Conservation (phyloP, 108 stramenopile genomes). For the Discostella stelligeroides region DNA sequence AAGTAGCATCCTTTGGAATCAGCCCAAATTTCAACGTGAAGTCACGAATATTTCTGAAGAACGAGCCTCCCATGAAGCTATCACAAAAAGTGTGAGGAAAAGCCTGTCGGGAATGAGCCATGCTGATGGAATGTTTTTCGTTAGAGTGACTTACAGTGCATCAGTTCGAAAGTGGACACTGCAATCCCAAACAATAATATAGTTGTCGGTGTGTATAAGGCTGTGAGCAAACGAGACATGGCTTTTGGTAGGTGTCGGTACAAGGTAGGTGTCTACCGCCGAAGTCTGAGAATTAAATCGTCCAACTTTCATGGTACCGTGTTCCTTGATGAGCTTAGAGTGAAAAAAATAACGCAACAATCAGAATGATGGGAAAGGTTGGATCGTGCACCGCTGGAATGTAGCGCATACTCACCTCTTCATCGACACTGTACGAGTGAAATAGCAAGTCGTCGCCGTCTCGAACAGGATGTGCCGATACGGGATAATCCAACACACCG, state of each 20-base stretch:
- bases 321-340: slow-evolving; percentile 33
- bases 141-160: slow-evolving; percentile 3
- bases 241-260: slow-evolving; percentile 36
- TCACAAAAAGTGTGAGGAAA: background rate
- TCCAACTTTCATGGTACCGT: slow-evolving; percentile 50
- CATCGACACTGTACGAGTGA: slow-evolving; percentile 47
- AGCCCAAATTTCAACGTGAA: slow-evolving; percentile 43
- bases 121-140: background rate
- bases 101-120: background rate
- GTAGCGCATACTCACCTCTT: slow-evolving; percentile 20
- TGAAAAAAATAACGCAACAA: background rate
- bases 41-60: slow-evolving; percentile 33
- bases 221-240: slow-evolving; percentile 51
- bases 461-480: slow-evolving; percentile 44
- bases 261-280: slow-evolving; percentile 39
- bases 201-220: slow-evolving; percentile 40
- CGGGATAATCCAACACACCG: slow-evolving; percentile 48
- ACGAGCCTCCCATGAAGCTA: slow-evolving; percentile 33
- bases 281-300: slow-evolving; percentile 18
- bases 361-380: too few relatives aligned
- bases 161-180: slow-evolving; percentile 48
- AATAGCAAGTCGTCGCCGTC: slow-evolving; percentile 47
- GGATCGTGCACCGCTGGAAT: too few relatives aligned
- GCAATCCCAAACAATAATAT: slow-evolving; percentile 51
- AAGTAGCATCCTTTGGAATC: slow-evolving; percentile 37